Evolutionary conservation across 2,329 filamentous ascomycete genomes (phyloP), one percentile per base, ranked within the genome.

Genomic region (Diaporthe amygdali): DNA sequence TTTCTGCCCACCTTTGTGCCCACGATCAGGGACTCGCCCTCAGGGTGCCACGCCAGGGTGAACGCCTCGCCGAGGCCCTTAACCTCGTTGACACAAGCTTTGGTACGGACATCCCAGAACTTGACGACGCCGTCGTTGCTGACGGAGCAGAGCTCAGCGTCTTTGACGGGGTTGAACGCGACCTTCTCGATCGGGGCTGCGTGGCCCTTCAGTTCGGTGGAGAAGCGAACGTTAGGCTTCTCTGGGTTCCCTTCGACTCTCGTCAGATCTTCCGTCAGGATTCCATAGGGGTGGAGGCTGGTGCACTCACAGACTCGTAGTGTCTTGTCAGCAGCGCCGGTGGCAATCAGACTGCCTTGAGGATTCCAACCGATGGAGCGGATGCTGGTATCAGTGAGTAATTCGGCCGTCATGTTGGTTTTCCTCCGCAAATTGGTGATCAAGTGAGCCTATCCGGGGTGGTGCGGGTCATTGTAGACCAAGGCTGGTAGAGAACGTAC

Each of bases 321-420:
- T 10, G 89, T 93, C 75, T 88, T 90, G 77, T 94, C 91, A 30
- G 87, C 84, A 7, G 92, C 89, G 3, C 94, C 95, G 0, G 95
- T 97, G 0, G 96, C 96, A 72, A 98, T 91, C 72, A 96, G 86
- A 10, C 90, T 93, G 41, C 96, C 95, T 0, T 94, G 86, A 0
- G 95, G 94, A 75, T 96, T 97, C 96, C 96, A 98, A 47, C 93
- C 92, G 75, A 98, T 91, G 2, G 93, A 92, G 49, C 93, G 91
- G 70, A 97, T 87, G 74, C 92, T 94, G 32, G 32, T 2, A 27
- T 1, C 14, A 51, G 39, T 39, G 20, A 55, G 37, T 32, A 27
- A 52, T 76, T 69, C 4, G 34, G n/a, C 1, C 14, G 20, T n/a
- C 22, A 20, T 1, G 7, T 14, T 20, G 20, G 3, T 4, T 37